phyloP scores from a whole-genome alignment of 139 green algal genomes.

The Auxenochlorella protothecoides region DNA sequence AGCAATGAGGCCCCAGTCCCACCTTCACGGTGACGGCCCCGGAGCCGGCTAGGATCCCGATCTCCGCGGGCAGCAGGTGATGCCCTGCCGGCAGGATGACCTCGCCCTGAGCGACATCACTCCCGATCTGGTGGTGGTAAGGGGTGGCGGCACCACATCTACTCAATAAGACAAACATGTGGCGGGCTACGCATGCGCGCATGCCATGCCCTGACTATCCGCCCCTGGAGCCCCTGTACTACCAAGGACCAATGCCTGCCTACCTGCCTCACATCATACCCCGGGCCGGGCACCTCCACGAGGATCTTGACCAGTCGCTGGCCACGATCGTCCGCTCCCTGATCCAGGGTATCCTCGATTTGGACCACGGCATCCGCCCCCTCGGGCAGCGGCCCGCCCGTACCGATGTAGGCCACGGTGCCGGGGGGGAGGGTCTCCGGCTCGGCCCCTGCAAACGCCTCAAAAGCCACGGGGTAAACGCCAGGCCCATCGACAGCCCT shows the following conservation, averaged over 20 bases:
- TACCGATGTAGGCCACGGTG: slow-evolving; percentile 83
- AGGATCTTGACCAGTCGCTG: slow-evolving; percentile 46
- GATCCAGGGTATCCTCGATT: slow-evolving; percentile 67
- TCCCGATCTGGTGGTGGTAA: slow-evolving; percentile 43
- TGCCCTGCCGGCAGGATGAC: slow-evolving; percentile 60
- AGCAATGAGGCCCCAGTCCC: too few species aligned
- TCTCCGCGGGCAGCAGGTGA: slow-evolving; percentile 60
- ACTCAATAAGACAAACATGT: background rate
- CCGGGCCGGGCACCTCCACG: slow-evolving; percentile 21
- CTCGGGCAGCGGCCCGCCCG: slow-evolving; percentile 43
- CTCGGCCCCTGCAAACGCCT: slow-evolving; percentile 52
- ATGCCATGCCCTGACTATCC: slow-evolving; percentile 46
- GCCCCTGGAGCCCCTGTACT: slow-evolving; percentile 11
- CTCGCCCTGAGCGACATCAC: slow-evolving; percentile 61
- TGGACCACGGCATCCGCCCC: slow-evolving; percentile 53
- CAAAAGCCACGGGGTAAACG: slow-evolving; percentile 64
- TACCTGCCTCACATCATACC: slow-evolving; percentile 17
- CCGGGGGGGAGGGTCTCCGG: slow-evolving; percentile 32
- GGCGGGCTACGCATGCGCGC: too few species aligned
- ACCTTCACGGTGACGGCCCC: slow-evolving; percentile 39
- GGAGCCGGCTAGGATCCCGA: slow-evolving; percentile 85
- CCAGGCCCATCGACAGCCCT: slow-evolving; percentile 61
- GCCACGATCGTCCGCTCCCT: slow-evolving; percentile 15
- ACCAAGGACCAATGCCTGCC: background rate
- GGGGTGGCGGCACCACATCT: background rate